These are phyloP conservation scores for Aspergillus fijiensis DNA, from an alignment of 2,329 filamentous ascomycete species.

Conservation along the genomic window DNA sequence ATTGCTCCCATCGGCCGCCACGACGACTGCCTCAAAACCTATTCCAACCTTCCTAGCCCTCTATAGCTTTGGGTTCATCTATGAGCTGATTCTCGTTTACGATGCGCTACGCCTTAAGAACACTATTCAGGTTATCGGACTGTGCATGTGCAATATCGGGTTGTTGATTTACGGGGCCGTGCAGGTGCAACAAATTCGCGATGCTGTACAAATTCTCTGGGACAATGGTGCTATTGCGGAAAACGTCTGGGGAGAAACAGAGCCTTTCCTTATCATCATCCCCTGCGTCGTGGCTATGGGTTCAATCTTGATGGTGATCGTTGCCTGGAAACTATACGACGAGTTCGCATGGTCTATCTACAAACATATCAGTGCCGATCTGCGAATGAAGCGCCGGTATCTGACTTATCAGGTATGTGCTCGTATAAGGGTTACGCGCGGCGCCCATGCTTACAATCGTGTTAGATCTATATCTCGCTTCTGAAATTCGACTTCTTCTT, in stretches of 20 bases:
- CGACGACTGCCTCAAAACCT: slow-evolving; percentile 53
- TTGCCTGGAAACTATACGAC: slow-evolving; percentile 94
- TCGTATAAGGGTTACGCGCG: background rate
- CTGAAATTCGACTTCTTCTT: slow-evolving; percentile 99
- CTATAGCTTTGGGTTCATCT: slow-evolving; percentile 96
- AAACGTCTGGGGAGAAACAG: slow-evolving; percentile 67
- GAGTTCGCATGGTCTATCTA: slow-evolving; percentile 99
- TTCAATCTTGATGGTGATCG: slow-evolving; percentile 69
- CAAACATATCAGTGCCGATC: slow-evolving; percentile 96
- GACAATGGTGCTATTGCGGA: slow-evolving; percentile 45
- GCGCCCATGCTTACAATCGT: slow-evolving; percentile 21
- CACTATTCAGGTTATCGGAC: slow-evolving; percentile 95
- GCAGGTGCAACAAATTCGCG: slow-evolving; percentile 84
- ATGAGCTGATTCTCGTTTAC: slow-evolving; percentile 85
- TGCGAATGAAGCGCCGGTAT: slow-evolving; percentile 95
- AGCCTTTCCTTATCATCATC: slow-evolving; percentile 78
- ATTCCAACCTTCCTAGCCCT: slow-evolving; percentile 95
- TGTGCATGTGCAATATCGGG: slow-evolving; percentile 88
- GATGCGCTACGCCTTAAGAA: slow-evolving; percentile 94
- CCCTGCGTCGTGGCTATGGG: slow-evolving; percentile 78
- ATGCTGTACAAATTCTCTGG: slow-evolving; percentile 63
- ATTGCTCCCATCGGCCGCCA: slow-evolving; percentile 44
- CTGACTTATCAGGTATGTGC: slow-evolving; percentile 83
- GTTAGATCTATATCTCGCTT: slow-evolving; percentile 90
- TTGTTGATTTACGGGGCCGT: slow-evolving; percentile 90